Conservation (phyloP, 805 yeast genomes). For the Nakazawaea holstii region DNA sequence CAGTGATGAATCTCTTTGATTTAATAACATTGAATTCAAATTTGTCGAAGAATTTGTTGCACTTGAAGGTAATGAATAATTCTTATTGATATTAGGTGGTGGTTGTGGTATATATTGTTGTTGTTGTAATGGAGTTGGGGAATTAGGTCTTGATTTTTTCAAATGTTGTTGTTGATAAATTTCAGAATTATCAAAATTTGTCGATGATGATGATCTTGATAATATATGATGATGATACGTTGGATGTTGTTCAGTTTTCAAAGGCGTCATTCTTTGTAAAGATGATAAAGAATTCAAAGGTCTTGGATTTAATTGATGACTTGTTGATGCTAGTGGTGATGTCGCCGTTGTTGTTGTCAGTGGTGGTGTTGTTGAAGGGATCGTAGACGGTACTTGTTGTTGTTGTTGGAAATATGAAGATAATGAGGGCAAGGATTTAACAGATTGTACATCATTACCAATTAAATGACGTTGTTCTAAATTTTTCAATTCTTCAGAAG, state of each 20-base stretch:
- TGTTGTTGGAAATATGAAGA: constrained; percentile 36
- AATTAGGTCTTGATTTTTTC: constrained; percentile 46
- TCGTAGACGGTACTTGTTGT: too few species aligned
- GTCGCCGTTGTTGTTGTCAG: too few species aligned
- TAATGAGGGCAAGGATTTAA: constrained; percentile 49
- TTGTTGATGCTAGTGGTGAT: constrained; percentile 2
- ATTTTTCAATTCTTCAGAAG: constrained; percentile 46
- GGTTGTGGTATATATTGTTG: neutral
- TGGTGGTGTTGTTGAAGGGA: neutral
- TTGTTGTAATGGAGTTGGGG: constrained; percentile 25
- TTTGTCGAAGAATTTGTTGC: neutral
- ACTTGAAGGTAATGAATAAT: neutral
- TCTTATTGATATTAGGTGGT: neutral
- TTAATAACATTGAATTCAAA: neutral
- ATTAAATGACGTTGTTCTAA: constrained; percentile 24
- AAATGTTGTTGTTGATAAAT: constrained; percentile 19
- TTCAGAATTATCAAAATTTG: constrained; percentile 37
- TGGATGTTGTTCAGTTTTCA: constrained; percentile 19
- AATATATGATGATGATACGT: constrained; percentile 15
- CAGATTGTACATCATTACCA: constrained; percentile 25
- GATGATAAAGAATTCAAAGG: constrained; percentile 32
- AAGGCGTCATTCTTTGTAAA: constrained; percentile 42
- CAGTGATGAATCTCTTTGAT: constrained; percentile 21
- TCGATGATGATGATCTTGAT: constrained; percentile 31
- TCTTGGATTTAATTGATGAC: constrained; percentile 18